These are phyloP conservation scores for Ophiocordyceps sinensis DNA, from an alignment of 2,329 filamentous ascomycete genomes.

Conservation along the genomic window DNA sequence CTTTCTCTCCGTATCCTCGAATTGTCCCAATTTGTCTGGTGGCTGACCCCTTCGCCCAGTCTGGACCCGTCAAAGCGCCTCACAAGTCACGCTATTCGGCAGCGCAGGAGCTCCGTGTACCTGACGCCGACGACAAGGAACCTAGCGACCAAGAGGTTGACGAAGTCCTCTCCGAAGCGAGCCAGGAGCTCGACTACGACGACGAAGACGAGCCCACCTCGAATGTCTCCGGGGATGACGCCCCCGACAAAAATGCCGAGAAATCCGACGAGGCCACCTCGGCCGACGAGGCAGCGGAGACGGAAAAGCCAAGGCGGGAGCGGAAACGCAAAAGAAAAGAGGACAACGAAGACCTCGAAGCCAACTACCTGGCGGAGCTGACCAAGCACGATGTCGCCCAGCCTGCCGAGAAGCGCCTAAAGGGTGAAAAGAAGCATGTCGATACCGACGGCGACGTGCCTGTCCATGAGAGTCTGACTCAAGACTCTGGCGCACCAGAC, in stretches of 20 bases:
- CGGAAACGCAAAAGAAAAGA: constrained; percentile 54
- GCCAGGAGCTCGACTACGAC: constrained; percentile 10
- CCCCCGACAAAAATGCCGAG: constrained; percentile 7
- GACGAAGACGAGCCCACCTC: constrained; percentile 15
- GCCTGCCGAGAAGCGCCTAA: constrained; percentile 40
- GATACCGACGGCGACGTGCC: constrained; percentile 32
- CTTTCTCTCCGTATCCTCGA: background rate
- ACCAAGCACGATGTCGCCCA: constrained; percentile 44
- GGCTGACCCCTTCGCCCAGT: constrained; percentile 16
- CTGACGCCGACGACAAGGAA: background rate
- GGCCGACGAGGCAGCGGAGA: constrained; percentile 20
- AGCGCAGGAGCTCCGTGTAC: constrained; percentile 9
- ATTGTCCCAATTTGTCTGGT: background rate
- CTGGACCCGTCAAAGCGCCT: constrained; percentile 34
- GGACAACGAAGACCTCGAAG: constrained; percentile 56
- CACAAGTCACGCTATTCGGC: constrained; percentile 29
- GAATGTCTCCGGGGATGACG: constrained; percentile 14
- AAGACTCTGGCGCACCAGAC: constrained; percentile 42
- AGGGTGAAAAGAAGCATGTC: constrained; percentile 17
- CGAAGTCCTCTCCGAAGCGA: constrained; percentile 14
- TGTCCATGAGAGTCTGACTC: constrained; percentile 43
- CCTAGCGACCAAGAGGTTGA: constrained; percentile 9
- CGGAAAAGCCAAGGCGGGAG: constrained; percentile 21
- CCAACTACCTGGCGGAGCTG: constrained; percentile 53
- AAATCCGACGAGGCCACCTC: constrained; percentile 9